These are phyloP conservation scores for Candida sithepensis DNA, from an alignment of 805 yeast genomes.

Conservation along the genomic window DNA sequence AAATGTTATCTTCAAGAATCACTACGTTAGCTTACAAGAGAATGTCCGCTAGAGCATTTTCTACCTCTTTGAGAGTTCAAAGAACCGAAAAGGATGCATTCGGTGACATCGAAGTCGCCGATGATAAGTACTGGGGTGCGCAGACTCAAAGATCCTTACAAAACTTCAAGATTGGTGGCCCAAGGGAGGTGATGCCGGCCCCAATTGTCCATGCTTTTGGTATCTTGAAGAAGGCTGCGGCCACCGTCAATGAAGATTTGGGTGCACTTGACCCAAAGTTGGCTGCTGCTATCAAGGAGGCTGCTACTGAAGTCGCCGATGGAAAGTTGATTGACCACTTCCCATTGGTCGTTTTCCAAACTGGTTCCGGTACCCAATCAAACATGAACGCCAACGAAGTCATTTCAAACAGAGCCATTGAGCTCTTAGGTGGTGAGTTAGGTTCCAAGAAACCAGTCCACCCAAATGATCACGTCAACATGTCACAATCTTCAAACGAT, in stretches of 20 bases:
- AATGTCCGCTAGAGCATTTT: slow-evolving; percentile 27
- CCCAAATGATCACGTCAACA: slow-evolving; percentile 98
- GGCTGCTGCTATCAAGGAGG: slow-evolving; percentile 81
- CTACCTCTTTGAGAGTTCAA: slow-evolving; percentile 27
- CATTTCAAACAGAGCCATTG: slow-evolving; percentile 97
- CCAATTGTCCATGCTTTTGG: slow-evolving; percentile 93
- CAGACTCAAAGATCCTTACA: slow-evolving; percentile 92
- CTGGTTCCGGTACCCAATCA: slow-evolving; percentile 98
- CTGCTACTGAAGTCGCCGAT: slow-evolving; percentile 91
- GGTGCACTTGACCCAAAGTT: slow-evolving; percentile 84
- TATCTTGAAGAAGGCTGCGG: slow-evolving; percentile 89
- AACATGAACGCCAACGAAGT: slow-evolving; percentile 99
- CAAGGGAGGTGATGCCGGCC: slow-evolving; percentile 83
- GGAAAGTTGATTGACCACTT: slow-evolving; percentile 92
- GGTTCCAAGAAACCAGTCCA: slow-evolving; percentile 95
- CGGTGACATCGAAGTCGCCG: slow-evolving; percentile 91
- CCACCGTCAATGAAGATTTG: slow-evolving; percentile 77
- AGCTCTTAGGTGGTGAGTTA: slow-evolving; percentile 83
- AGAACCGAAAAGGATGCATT: slow-evolving; percentile 94
- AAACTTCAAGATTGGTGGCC: slow-evolving; percentile 96
- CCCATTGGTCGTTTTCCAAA: slow-evolving; percentile 98
- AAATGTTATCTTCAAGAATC: slow-evolving; percentile 26
- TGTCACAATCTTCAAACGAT: slow-evolving; percentile 98
- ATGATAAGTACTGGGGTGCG: slow-evolving; percentile 93
- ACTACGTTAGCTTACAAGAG: slow-evolving; percentile 8